Percentiles rank a stretch among this genome's conserved stretches.
Conservation (phyloP, 495 filamentous ascomycete species). For the Podospora pseudopauciseta region DNA sequence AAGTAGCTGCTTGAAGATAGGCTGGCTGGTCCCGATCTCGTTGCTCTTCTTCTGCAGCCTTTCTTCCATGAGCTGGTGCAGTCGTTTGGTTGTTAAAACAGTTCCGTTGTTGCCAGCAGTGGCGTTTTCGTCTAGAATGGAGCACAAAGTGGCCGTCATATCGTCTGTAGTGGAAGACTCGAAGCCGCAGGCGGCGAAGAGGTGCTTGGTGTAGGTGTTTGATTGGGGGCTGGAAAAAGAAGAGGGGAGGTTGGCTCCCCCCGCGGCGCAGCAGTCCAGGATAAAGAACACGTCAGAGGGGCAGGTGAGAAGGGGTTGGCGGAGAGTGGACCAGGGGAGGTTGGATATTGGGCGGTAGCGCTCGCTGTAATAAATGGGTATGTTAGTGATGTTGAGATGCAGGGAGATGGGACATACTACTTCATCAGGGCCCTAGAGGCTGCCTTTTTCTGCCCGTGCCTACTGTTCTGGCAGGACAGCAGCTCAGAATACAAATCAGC, state of each 20-base stretch:
- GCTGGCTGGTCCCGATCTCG: constrained; percentile 22
- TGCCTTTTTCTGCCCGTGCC: constrained; percentile 14
- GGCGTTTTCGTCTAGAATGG: constrained; percentile 28
- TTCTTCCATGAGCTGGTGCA: constrained; percentile 37
- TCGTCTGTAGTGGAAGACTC: constrained; percentile 32
- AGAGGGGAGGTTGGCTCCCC: constrained; percentile 28
- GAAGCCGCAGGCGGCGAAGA: constrained; percentile 36
- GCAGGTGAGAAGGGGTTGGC: constrained; percentile 25
- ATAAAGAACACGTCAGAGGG: constrained; percentile 32
- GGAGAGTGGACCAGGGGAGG: constrained; percentile 30
- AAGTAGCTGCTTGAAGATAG: constrained; percentile 36
- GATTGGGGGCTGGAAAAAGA: constrained; percentile 15
- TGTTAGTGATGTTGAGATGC: background rate
- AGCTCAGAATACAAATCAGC: constrained; percentile 34
- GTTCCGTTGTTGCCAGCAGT: background rate
- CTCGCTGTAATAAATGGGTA: constrained; percentile 20
- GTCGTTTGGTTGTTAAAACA: constrained; percentile 29
- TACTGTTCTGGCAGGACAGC: constrained; percentile 16
- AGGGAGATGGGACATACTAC: constrained; percentile 24
- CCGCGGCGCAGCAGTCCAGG: constrained; percentile 38
- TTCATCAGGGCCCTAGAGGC: constrained; percentile 27
- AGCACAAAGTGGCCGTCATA: constrained; percentile 35
- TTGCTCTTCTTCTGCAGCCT: constrained; percentile 26
- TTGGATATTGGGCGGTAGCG: constrained; percentile 32
- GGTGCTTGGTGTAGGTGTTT: constrained; percentile 34